Base-by-base conservation (phyloP, 2,329 filamentous ascomycete species). In the Corynespora cassiicola region DNA sequence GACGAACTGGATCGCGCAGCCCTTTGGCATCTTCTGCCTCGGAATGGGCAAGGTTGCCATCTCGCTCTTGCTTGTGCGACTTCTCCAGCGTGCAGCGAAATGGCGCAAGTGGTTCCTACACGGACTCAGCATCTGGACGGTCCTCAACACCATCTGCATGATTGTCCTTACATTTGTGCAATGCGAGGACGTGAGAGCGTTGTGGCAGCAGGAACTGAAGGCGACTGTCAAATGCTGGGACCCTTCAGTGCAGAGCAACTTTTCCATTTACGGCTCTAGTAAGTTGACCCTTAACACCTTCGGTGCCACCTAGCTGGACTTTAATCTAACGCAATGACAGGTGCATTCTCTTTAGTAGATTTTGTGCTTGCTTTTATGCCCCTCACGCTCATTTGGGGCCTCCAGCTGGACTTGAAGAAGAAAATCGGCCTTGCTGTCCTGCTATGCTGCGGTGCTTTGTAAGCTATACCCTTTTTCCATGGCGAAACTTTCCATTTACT, bases 151-250 rank as follows among this genome's bases (percentile, higher is more conserved):
- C 9, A 31, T 55, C 30, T 25, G 50, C 7, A 52, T 51, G 48
- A 52, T 52, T n/a, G 23, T 48, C 15, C 41, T 55, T 12, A 55
- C 48, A 5, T 55, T 52, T 24, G 42, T 41, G 5, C 51, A 55
- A 40, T 55, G 51, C 44, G 27, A 52, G 14, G 28, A 52, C 19
- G 40, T 43, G 10, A 34, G 38, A 5, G 51, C 51, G 4, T 21
- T 55, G 15, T 55, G 51, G 51, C 44, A 55, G 23, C 6, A 19
- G 10, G 31, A 34, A 2, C 12, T 47, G 6, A 50, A 38, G 36
- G 29, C 12, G 6, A 43, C 17, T 23, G 50, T 49, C 12, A 44
- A 43, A 20, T 55, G 51, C 31, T 55, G 51, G 51, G 33, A 52
- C 22, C 48, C 51, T 7, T 29, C 16, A 10, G 39, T 47, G 12